These are phyloP conservation scores for Apophysomyces sp. DNA, from an alignment of 371 early-diverging fungal species.

Conservation along the genomic window DNA sequence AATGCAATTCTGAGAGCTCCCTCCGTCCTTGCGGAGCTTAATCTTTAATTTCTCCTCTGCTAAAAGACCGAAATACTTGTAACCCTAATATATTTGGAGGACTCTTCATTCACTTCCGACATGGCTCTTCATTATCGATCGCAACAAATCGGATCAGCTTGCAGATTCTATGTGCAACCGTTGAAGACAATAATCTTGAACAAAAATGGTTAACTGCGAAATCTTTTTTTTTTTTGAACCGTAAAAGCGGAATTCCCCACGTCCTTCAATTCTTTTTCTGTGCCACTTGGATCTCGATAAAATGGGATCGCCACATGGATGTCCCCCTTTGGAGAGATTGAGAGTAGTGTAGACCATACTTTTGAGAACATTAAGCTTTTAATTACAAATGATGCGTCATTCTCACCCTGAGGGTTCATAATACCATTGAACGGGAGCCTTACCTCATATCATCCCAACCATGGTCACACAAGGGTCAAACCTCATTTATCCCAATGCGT, in stretches of 20 bases:
- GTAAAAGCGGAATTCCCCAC: not conserved
- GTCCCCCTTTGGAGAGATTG: too few species aligned
- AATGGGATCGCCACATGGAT: not conserved
- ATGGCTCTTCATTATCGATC: not conserved
- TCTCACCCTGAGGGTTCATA: too few species aligned
- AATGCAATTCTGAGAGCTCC: not conserved
- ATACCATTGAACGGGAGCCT: too few species aligned
- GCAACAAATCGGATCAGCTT: not conserved
- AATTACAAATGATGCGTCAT: too few species aligned
- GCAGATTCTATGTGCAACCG: not conserved
- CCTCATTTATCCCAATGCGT: too few species aligned
- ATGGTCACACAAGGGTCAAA: too few species aligned
- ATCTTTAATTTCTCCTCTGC: not conserved
- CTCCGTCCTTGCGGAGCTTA: not conserved
- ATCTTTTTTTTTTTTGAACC: not conserved
- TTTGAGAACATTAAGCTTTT: too few species aligned
- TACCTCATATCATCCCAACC: too few species aligned
- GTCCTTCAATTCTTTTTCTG: not conserved
- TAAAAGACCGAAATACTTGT: not conserved
- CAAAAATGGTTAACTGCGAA: not conserved
- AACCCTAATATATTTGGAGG: too few species aligned
- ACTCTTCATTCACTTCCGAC: too few species aligned
- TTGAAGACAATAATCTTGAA: not conserved
- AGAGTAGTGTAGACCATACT: too few species aligned
- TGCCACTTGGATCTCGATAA: not conserved